A percentile compares a stretch with the other conserved stretches of the same genome.
Evolutionary conservation across 2,329 filamentous ascomycete genomes (phyloP).

Genomic region (Claviceps digitariae): DNA sequence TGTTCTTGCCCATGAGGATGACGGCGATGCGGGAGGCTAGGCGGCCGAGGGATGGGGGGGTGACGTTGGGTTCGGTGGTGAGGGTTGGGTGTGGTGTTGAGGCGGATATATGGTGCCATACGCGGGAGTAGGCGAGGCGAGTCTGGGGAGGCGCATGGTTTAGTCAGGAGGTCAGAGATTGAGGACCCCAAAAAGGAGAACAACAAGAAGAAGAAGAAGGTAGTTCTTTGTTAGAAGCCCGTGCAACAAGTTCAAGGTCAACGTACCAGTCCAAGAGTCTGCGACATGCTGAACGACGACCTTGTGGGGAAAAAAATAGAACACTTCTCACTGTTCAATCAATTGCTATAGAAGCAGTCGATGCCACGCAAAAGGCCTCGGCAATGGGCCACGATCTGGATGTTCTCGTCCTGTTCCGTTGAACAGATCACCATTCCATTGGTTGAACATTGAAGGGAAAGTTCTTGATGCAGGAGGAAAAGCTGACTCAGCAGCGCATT

Average conservation of each 20-base stretch:
- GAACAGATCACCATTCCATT: no score
- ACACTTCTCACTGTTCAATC: slow-evolving; percentile 6
- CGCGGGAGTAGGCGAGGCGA: slow-evolving; percentile 85
- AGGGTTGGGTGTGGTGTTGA: slow-evolving; percentile 50
- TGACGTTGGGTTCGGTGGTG: slow-evolving; percentile 41
- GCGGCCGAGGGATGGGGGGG: slow-evolving; percentile 72
- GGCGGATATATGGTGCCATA: slow-evolving; percentile 81
- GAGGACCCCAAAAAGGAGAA: not conserved
- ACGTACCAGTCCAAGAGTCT: slow-evolving; percentile 60
- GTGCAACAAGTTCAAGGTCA: not conserved
- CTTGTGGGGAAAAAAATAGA: slow-evolving; percentile 7
- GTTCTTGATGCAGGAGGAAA: not conserved
- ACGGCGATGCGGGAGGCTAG: slow-evolving; percentile 78
- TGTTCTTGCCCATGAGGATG: slow-evolving; percentile 95
- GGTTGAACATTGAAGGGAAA: no score
- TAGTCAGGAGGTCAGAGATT: not conserved
- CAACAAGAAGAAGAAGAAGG: not conserved
- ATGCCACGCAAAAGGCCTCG: not conserved
- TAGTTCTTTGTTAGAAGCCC: not conserved
- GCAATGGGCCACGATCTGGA: not conserved
- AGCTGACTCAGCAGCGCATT: slow-evolving; percentile 3
- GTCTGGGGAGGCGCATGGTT: slow-evolving; percentile 42
- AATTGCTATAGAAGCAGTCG: not conserved
- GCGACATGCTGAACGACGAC: slow-evolving; percentile 48
- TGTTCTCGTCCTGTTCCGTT: not conserved